Base-by-base conservation (phyloP, 2,329 filamentous ascomycete genomes). In the Venturia asperata region DNA sequence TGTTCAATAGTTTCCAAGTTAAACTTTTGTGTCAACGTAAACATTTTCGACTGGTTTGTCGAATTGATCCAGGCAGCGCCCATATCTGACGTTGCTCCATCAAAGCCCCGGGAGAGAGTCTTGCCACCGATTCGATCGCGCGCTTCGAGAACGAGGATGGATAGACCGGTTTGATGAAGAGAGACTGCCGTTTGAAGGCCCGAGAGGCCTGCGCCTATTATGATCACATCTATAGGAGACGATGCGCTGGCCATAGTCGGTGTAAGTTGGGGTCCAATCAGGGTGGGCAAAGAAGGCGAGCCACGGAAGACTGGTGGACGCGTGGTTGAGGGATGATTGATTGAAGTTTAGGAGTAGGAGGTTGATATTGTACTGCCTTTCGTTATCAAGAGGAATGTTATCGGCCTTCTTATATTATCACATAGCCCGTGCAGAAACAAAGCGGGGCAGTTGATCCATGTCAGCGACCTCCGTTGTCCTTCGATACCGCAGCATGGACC, bases 91-190 rank as follows among this genome's bases (percentile, higher is more conserved):
- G 68, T 62, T 6, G 65, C 64, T 7, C 69, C 69, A 19, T 68
- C 67, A 3, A 71, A 37, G 10, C 67, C 47, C 7, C 39, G 47
- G 21, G 66, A 69, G 27, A 65, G 61, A 27, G 37, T 61, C n/a
- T 61, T 55, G 19, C 74, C 73, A 3, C 74, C 74, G 0, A 75
- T 72, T 13, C 73, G 68, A 66, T 74, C 72, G 43, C 74, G 67
- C 13, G 72, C 73, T 68, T 75, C 73, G 7, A 75, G 67, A 1
- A 75, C 68, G 61, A 72, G 68, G 41, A 72, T 69, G 2, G 63
- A 68, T 2, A 71, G 64, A 0, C 74, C 73, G 24, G 70, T 67
- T 45, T 68, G 66, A 19, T 70, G 66, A n/a, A 74, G 37, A 34
- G 72, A 68, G 7, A 69, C 66, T 17, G 74, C 73, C 17, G 73